Base-by-base conservation (phyloP, 2,329 filamentous ascomycete species). In the Septoria linicola region DNA sequence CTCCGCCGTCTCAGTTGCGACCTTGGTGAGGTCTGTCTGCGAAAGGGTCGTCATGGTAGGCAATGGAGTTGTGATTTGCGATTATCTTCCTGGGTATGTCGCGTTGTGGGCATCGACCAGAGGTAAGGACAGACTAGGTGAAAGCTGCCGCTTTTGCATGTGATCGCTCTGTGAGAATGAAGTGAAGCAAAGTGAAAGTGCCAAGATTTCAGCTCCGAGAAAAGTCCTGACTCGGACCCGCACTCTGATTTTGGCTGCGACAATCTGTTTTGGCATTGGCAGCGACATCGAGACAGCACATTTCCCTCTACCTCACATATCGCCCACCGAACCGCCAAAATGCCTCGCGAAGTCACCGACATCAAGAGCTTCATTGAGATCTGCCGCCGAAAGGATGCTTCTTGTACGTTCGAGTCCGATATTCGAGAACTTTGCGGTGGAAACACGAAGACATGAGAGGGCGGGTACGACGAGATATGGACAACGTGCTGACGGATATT, bases 331-430 rank as follows among this genome's bases (percentile, higher is more conserved):
- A 45, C 63, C 60, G 60, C 78, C 88, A 95, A 80, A 78, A 99
- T 99, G 93, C 92, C 93, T 85, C 83, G 84, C 73, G 90, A 97
- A 88, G 87, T 96, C 77, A 88, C 85, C 74, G 93, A 97, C 76
- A 97, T 97, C 84, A 97, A 99, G 75, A 76, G 96, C 84, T 99
- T 99, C 89, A 95, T 99, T 78, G 93, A 97, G 87, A 96, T 99
- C 84, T 96, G 89, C 86, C 88, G 92, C 79, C 88, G 93, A 77
- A 95, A 96, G 83, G 95, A 99, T 85, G 93, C 93, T 76, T 95
- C 88, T 75, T 96, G 93, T 99, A 88, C 72, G 90, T 91, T n/a
- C 54, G 54, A 47, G 32, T 40, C 36, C 41, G 27, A 32, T 4
- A 17, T 27, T 27, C 14, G 36, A 30, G 42, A 21, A n/a, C n/a